phyloP scores from a whole-genome alignment of 305 asterid genomes.

The Fraxinus dipetala region DNA sequence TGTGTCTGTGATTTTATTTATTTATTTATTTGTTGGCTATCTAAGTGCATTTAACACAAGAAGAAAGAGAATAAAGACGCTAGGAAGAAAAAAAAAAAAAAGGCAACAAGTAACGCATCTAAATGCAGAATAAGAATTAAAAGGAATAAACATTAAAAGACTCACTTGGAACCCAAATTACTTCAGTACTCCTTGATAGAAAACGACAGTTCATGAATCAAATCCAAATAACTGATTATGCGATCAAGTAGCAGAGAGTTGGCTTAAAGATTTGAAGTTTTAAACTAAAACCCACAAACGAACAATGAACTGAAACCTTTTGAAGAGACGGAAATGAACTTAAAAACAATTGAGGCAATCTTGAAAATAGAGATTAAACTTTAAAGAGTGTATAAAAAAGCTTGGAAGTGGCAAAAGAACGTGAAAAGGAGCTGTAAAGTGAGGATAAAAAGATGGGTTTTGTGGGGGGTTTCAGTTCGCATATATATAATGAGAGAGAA shows the following conservation, averaged over 20 bases:
- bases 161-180: constrained; percentile 52
- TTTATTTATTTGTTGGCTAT: neutral
- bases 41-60: constrained; percentile 25
- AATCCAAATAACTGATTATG: constrained; percentile 11
- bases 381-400: constrained; percentile 33
- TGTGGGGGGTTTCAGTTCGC: constrained; percentile 37
- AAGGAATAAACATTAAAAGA: constrained; percentile 82
- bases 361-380: constrained; percentile 34
- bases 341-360: constrained; percentile 6
- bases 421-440: constrained; percentile 28
- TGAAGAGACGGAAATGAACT: constrained; percentile 29
- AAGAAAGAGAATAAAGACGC: constrained; percentile 80
- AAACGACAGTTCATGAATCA: constrained; percentile 41
- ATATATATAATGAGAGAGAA: constrained; percentile 35
- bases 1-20: neutral
- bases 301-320: constrained; percentile 24
- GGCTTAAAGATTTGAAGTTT: constrained; percentile 31
- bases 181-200: constrained; percentile 45
- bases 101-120: constrained; percentile 35
- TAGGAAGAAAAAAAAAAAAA: constrained; percentile 75
- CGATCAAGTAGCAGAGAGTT: neutral
- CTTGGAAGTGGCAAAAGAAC: constrained; percentile 21
- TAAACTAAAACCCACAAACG: constrained; percentile 19
- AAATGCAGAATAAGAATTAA: constrained; percentile 48
- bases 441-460: constrained; percentile 40